Conservation (phyloP, 495 filamentous ascomycete genomes). For the Hyphodiscus hymeniophilus region DNA sequence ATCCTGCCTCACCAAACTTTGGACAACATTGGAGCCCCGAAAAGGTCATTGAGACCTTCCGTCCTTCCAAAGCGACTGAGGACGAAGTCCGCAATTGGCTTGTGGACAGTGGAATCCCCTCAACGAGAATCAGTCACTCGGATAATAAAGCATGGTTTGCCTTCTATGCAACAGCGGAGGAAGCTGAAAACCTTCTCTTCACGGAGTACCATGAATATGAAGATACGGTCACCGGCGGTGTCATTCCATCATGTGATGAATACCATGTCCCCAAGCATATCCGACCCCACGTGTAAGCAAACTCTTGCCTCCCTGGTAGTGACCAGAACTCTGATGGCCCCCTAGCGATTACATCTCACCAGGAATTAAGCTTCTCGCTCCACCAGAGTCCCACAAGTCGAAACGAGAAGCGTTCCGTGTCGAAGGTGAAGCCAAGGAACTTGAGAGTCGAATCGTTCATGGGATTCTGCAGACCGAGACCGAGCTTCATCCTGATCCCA, state of each 20-base stretch:
- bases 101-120: constrained; percentile 35
- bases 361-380: constrained; percentile 18
- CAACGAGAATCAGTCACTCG: constrained; percentile 38
- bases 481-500: neutral
- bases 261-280: constrained; percentile 19
- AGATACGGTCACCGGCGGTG: constrained; percentile 34
- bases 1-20: constrained; percentile 35
- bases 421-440: neutral
- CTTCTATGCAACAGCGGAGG: constrained; percentile 44
- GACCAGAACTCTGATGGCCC: too few relatives aligned
- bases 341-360: constrained; percentile 21
- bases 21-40: constrained; percentile 38
- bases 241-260: constrained; percentile 24
- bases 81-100: constrained; percentile 39
- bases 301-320: too few relatives aligned
- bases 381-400: constrained; percentile 48
- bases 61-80: constrained; percentile 32
- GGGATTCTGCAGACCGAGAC: neutral
- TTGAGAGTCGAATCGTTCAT: neutral
- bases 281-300: neutral
- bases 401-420: constrained; percentile 18
- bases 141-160: constrained; percentile 38
- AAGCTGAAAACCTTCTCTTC: constrained; percentile 47
- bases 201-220: constrained; percentile 51
- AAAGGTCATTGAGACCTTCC: constrained; percentile 37